Conservation (phyloP, 495 filamentous ascomycete species). For the Hyaloscypha variabilis region DNA sequence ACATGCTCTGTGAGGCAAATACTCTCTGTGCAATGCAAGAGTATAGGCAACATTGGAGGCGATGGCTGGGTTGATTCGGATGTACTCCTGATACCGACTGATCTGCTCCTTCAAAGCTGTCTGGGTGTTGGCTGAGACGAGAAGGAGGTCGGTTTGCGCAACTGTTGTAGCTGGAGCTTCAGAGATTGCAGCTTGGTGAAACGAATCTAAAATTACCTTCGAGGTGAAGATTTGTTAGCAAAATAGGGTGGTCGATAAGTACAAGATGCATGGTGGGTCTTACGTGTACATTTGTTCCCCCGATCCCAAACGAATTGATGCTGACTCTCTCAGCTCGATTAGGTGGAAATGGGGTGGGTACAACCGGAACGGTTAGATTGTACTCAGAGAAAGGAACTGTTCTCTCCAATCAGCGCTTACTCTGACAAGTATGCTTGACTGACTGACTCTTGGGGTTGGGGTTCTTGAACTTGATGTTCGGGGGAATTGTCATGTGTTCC, state of each 20-base stretch:
- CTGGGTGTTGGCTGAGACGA: constrained; percentile 18
- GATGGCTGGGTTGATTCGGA: not conserved
- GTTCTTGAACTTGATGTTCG: constrained; percentile 42
- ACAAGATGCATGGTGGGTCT: constrained; percentile 17
- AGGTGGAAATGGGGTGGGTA: constrained; percentile 16
- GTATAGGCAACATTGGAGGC: constrained; percentile 18
- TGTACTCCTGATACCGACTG: not conserved
- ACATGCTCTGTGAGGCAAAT: constrained; percentile 7
- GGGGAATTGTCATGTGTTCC: constrained; percentile 52
- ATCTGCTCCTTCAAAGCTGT: constrained; percentile 4
- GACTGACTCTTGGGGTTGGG: constrained; percentile 34
- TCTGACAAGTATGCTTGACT: not conserved
- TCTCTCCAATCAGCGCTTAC: not conserved
- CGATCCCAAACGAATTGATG: constrained; percentile 52
- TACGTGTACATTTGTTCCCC: constrained; percentile 58
- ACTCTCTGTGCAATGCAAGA: constrained; percentile 3
- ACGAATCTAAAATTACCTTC: not conserved
- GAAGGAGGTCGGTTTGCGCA: constrained; percentile 2
- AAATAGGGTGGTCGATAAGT: not conserved
- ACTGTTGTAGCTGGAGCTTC: not conserved
- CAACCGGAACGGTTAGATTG: constrained; percentile 32
- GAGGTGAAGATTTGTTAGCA: not conserved
- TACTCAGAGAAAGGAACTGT: constrained; percentile 21
- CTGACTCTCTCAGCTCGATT: constrained; percentile 9
- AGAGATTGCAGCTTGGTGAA: not conserved